Base-by-base conservation (phyloP, 352 stramenopile genomes). In the Pythium phragmiticola region DNA sequence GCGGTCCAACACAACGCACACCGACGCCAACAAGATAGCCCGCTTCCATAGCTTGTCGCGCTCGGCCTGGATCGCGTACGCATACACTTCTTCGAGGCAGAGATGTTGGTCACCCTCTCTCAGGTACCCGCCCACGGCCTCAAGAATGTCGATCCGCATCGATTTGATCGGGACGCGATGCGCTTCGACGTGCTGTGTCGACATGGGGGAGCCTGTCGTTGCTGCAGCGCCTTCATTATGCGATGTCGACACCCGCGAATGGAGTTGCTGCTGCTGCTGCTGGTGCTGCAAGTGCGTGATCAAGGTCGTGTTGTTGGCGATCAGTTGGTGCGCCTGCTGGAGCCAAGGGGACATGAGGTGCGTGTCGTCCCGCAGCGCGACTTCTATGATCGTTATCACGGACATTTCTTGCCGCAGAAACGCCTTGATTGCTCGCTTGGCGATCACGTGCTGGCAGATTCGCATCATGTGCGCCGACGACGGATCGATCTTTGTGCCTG, bases 371-470 rank as follows among this genome's bases (percentile, higher is more conserved):
- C 78, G 73, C 46, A 90, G 34, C 8, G 60, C 45, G 8, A 73
- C 59, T 52, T 90, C 81, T 16, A 83, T 77, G 28, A 81, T 76
- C 16, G 75, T 76, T 36, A 90, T 88, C 28, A 86, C 73, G 12
- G 79, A 88, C 69, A 76, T 75, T 54, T 88, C 76, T 33, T 88
- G 76, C 2, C 72, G 78, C 48, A 87, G 34, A 43, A 89, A 87
- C 13, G 78, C 60, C 45, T 88, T 87, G 62, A 89, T 80, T 4
- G 82, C 76, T 39, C 80, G 76, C 56, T 90, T 90, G 11, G 79
- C 76, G 48, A 90, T 90, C 34, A 88, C 79, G 36, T 90, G 82
- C 45, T 86, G 82, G 39, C 82, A 90, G 30, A 90, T 86, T 4
- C 80, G 79, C 45, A 90, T 47, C 63, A 90, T 76, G 34, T 90